Percentiles rank a stretch among this genome's conserved stretches.
Conservation (phyloP, 2,329 filamentous ascomycete genomes). For the Lasiodiplodia sp. region DNA sequence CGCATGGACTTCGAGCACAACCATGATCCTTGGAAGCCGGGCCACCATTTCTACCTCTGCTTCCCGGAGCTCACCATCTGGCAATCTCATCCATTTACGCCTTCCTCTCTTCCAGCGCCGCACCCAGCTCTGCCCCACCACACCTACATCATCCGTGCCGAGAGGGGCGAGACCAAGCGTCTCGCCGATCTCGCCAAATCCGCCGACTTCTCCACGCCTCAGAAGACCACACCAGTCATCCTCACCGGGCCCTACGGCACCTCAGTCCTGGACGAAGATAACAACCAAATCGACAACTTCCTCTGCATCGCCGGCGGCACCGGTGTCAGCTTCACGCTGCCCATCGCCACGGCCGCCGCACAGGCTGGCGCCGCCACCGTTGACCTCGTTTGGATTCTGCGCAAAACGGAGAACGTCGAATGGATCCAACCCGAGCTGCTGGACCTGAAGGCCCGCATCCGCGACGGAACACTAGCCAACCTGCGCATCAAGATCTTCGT, state of each 20-base stretch:
- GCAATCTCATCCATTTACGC: constrained; percentile 77
- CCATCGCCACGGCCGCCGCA: constrained; percentile 43
- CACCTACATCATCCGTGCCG: constrained; percentile 46
- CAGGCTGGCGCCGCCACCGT: constrained; percentile 38
- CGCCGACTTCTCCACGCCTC: constrained; percentile 29
- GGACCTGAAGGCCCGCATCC: constrained; percentile 33
- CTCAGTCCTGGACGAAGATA: constrained; percentile 34
- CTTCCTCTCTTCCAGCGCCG: constrained; percentile 62
- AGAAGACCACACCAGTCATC: constrained; percentile 39
- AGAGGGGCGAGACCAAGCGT: constrained; percentile 43
- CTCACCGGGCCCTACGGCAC: constrained; percentile 47
- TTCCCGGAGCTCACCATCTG: constrained; percentile 72
- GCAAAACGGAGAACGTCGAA: constrained; percentile 42
- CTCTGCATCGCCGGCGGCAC: constrained; percentile 48
- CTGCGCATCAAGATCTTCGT: constrained; percentile 27
- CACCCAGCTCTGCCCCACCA: constrained; percentile 38
- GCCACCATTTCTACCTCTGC: constrained; percentile 76
- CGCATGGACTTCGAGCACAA: constrained; percentile 70
- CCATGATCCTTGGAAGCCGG: constrained; percentile 68
- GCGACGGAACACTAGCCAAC: constrained; percentile 6
- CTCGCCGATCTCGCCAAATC: constrained; percentile 41
- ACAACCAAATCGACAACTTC: constrained; percentile 39
- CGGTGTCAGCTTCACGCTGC: constrained; percentile 48
- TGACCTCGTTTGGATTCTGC: constrained; percentile 46
- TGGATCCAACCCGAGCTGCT: constrained; percentile 47